phyloP scores from a whole-genome alignment of 495 filamentous ascomycete species.

The Monascus purpureus region DNA sequence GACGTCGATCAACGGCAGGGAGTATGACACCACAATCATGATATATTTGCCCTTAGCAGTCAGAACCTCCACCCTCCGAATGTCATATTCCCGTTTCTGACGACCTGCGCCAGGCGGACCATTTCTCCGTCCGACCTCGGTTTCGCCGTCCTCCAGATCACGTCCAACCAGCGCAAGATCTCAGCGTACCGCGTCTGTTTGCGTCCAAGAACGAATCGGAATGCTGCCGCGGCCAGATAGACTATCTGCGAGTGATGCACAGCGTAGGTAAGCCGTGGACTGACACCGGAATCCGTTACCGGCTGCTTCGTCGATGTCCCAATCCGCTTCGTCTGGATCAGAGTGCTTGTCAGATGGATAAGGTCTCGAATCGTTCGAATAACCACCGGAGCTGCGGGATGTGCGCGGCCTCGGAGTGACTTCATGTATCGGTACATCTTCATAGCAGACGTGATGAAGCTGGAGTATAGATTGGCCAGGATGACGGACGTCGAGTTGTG shows the following conservation, averaged over 20 bases:
- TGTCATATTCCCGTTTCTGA: slow-evolving; percentile 16
- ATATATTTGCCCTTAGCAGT: no score
- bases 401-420: slow-evolving; percentile 39
- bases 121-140: slow-evolving; percentile 16
- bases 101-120: slow-evolving; percentile 16
- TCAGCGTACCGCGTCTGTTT: slow-evolving; percentile 54
- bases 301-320: background rate
- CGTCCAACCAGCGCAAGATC: slow-evolving; percentile 49
- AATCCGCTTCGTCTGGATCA: slow-evolving; percentile 46
- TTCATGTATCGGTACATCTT: slow-evolving; percentile 73
- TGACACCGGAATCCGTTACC: background rate
- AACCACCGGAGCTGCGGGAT: slow-evolving; percentile 39
- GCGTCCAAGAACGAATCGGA: slow-evolving; percentile 44
- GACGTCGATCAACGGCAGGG: no score
- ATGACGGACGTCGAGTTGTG: slow-evolving; percentile 61
- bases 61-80: slow-evolving; percentile 31
- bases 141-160: slow-evolving; percentile 18
- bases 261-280: slow-evolving; percentile 1
- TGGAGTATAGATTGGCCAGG: slow-evolving; percentile 56
- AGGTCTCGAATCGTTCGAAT: slow-evolving; percentile 54
- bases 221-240: slow-evolving; percentile 56
- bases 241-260: slow-evolving; percentile 51
- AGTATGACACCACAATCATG: no score
- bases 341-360: slow-evolving; percentile 44
- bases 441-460: slow-evolving; percentile 61